A percentile compares a stretch with the other conserved stretches of the same genome.
phyloP scores from a whole-genome alignment of 257 asterid species.

The Lycium barbarum region DNA sequence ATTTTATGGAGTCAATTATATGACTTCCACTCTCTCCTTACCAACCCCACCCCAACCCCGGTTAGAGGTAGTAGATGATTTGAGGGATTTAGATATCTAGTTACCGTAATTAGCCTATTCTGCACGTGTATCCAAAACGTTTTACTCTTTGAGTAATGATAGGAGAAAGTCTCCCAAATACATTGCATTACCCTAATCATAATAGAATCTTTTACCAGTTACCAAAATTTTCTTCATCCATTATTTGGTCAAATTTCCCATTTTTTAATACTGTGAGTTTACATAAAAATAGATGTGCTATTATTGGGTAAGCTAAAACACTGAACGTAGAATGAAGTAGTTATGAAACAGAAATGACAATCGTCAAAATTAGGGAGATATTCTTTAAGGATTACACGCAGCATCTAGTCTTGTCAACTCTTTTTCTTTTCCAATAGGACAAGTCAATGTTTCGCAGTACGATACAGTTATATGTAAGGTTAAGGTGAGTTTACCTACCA shows the following conservation, averaged over 20 bases:
- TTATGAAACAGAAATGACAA: background rate
- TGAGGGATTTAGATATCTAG: too few relatives aligned
- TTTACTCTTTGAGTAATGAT: too few relatives aligned
- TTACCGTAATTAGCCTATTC: too few relatives aligned
- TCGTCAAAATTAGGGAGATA: slow-evolving; percentile 7
- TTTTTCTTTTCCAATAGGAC: background rate
- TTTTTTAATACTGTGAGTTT: background rate
- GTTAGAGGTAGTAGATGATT: too few relatives aligned
- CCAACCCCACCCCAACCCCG: background rate
- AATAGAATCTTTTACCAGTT: background rate
- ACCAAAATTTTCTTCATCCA: background rate
- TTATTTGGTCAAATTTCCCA: background rate
- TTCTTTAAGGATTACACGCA: background rate
- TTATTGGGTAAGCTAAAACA: background rate
- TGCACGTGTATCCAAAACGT: too few relatives aligned
- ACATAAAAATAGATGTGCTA: background rate
- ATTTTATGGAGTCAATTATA: background rate
- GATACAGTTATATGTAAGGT: background rate
- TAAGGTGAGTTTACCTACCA: slow-evolving; percentile 59
- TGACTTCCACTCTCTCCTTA: background rate
- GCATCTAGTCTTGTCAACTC: background rate
- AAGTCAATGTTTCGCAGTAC: background rate
- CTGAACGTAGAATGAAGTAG: background rate
- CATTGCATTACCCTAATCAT: background rate
- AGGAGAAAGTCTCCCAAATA: too few relatives aligned